Evolutionary conservation across 192 early-diverging fungal species (phyloP).

Genomic region (Pilaira anomala): DNA sequence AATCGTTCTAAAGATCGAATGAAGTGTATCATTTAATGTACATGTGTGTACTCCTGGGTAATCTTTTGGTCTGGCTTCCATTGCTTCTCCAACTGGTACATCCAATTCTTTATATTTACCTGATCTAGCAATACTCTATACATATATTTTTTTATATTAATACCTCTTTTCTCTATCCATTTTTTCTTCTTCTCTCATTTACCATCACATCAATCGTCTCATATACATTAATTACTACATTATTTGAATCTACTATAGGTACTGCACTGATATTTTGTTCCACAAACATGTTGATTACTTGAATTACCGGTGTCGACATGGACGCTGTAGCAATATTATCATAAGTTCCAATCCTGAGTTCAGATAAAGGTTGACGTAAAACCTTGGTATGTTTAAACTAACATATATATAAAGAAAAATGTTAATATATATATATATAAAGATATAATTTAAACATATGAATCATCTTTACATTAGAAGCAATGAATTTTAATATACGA

Average conservation of each 20-base stretch:
- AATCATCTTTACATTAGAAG: conserved; percentile 26
- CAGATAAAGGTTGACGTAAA: conserved; percentile 32
- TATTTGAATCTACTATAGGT: conserved; percentile 86
- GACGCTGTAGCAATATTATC: conserved; percentile 76
- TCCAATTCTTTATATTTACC: conserved; percentile 75
- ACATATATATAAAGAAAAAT: conserved; percentile 5
- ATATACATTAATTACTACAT: conserved; percentile 88
- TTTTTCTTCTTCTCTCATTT: conserved; percentile 14
- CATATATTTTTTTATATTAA: not conserved
- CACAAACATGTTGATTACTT: conserved; percentile 91
- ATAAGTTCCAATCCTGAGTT: conserved; percentile 80
- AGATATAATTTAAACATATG: no score
- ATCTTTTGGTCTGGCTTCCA: conserved; percentile 83
- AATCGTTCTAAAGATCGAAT: conserved; percentile 86
- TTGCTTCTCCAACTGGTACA: conserved; percentile 83
- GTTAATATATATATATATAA: no score
- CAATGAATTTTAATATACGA: conserved; percentile 35
- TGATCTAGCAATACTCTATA: conserved; percentile 63
- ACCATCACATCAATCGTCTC: conserved; percentile 97
- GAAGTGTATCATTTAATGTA: conserved; percentile 79
- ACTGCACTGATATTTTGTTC: conserved; percentile 87
- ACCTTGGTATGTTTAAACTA: conserved; percentile 32
- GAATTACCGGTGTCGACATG: conserved; percentile 78
- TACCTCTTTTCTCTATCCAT: not conserved
- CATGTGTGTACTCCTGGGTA: conserved; percentile 95